A percentile compares a stretch with the other conserved stretches of the same genome.
phyloP scores from a whole-genome alignment of 768 basidiomycete genomes.

The Lentinula raphanica region DNA sequence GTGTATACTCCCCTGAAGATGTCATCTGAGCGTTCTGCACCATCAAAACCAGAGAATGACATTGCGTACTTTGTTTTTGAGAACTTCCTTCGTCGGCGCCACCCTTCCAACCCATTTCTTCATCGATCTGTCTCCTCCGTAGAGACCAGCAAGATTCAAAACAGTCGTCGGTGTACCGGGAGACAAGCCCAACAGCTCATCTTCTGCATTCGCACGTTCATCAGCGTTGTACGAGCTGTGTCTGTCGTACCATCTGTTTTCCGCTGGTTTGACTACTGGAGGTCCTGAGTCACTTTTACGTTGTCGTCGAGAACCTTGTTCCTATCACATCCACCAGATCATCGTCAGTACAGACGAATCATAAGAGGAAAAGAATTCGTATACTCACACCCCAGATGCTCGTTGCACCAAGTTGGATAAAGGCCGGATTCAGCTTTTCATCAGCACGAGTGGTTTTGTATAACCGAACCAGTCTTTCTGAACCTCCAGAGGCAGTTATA shows the following conservation, averaged over 20 bases:
- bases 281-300: constrained; percentile 15
- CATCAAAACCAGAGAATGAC: not conserved
- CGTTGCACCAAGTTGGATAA: constrained; percentile 57
- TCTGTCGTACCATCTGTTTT: constrained; percentile 44
- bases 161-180: constrained; percentile 41
- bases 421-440: constrained; percentile 24
- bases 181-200: constrained; percentile 46
- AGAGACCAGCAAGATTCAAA: constrained; percentile 57
- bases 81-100: constrained; percentile 50
- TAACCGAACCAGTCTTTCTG: constrained; percentile 38
- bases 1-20: constrained; percentile 48
- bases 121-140: constrained; percentile 48
- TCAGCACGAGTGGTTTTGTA: constrained; percentile 34
- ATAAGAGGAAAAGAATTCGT: not conserved
- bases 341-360: not conserved
- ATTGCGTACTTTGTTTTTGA: constrained; percentile 39
- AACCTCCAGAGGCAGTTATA: constrained; percentile 41
- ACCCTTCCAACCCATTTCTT: constrained; percentile 49
- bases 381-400: constrained; percentile 56
- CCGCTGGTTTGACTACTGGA: constrained; percentile 4
- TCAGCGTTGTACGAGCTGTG: constrained; percentile 41
- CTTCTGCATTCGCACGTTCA: constrained; percentile 46
- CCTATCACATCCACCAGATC: not conserved
- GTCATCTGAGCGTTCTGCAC: not conserved
- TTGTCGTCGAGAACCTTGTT: not conserved